phyloP scores from a whole-genome alignment of 768 basidiomycete species.

The Aureoboletus auriporus region DNA sequence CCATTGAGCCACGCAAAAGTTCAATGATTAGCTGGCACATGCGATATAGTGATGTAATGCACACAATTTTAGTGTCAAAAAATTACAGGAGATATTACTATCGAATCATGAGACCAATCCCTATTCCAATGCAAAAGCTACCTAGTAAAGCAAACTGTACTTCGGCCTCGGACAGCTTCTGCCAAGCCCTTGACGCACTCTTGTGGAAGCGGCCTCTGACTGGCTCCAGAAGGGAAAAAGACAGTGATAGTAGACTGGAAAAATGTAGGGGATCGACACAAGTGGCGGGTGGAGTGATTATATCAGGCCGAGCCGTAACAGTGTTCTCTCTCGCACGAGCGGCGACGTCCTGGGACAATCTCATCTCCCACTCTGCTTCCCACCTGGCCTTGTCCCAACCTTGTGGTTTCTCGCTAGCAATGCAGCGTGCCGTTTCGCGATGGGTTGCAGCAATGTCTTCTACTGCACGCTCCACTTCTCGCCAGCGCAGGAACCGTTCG shows the following conservation, averaged over 20 bases:
- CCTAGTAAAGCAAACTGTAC: conserved; percentile 35
- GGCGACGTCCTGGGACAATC: conserved; percentile 61
- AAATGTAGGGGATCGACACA: conserved; percentile 63
- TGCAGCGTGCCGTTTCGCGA: conserved; percentile 21
- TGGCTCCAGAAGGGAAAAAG: conserved; percentile 57
- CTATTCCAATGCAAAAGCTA: conserved; percentile 43
- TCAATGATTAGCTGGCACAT: too few relatives aligned
- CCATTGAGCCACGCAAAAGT: conserved; percentile 18
- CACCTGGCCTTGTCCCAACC: conserved; percentile 61
- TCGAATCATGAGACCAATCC: conserved; percentile 37
- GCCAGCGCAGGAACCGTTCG: conserved; percentile 68
- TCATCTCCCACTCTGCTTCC: conserved; percentile 63
- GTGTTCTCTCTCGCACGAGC: conserved; percentile 41
- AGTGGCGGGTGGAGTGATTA: conserved; percentile 17
- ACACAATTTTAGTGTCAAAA: too few relatives aligned
- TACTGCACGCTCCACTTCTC: conserved; percentile 61
- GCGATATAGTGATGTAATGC: too few relatives aligned
- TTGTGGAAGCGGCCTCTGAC: conserved; percentile 27
- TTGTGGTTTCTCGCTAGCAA: conserved; percentile 17
- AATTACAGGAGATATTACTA: conserved; percentile 3
- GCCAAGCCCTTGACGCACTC: conserved; percentile 19
- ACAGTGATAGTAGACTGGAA: conserved; percentile 58
- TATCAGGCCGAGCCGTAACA: conserved; percentile 16
- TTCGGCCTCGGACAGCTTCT: conserved; percentile 24
- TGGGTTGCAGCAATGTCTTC: conserved; percentile 36